Evolutionary conservation across 2,329 filamentous ascomycete genomes (phyloP).

Genomic region (Beauveria rudraprayagi): DNA sequence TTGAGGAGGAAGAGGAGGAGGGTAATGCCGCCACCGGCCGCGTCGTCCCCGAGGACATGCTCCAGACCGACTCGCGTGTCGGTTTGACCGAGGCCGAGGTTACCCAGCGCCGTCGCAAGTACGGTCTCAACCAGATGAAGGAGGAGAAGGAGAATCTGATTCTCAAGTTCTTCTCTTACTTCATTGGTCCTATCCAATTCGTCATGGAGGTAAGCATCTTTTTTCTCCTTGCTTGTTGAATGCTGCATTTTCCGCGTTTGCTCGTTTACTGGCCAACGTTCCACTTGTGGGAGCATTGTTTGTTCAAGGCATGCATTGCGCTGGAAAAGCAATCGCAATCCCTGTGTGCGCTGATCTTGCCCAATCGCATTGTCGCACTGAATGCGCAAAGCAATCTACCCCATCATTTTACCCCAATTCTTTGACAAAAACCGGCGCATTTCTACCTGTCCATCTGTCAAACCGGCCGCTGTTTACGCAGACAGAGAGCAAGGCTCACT

Average conservation of each 20-base stretch:
- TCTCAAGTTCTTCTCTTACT: conserved; percentile 76
- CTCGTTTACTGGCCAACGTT: background rate
- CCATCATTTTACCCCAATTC: background rate
- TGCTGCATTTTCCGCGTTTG: background rate
- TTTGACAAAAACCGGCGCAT: background rate
- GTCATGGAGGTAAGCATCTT: conserved; percentile 70
- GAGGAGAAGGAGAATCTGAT: conserved; percentile 81
- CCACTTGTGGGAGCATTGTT: background rate
- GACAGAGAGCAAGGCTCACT: conserved; percentile 11
- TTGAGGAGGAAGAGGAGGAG: conserved; percentile 51
- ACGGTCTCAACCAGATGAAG: conserved; percentile 82
- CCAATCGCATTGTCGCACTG: background rate
- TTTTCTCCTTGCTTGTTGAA: conserved; percentile 4
- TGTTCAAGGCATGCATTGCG: background rate
- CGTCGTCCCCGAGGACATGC: conserved; percentile 62
- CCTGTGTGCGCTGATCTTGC: background rate
- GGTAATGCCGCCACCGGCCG: conserved; percentile 47
- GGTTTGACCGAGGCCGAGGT: conserved; percentile 71
- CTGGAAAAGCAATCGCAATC: background rate
- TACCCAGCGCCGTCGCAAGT: conserved; percentile 54
- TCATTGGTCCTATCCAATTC: conserved; percentile 84
- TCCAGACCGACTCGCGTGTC: conserved; percentile 65
- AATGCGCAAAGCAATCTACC: background rate
- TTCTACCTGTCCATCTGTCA: background rate
- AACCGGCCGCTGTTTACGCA: conserved; percentile 3